Percentiles rank a stretch among this genome's conserved stretches.
phyloP scores from a whole-genome alignment of 2,329 filamentous ascomycete species.

The Beauveria pseudobassiana region DNA sequence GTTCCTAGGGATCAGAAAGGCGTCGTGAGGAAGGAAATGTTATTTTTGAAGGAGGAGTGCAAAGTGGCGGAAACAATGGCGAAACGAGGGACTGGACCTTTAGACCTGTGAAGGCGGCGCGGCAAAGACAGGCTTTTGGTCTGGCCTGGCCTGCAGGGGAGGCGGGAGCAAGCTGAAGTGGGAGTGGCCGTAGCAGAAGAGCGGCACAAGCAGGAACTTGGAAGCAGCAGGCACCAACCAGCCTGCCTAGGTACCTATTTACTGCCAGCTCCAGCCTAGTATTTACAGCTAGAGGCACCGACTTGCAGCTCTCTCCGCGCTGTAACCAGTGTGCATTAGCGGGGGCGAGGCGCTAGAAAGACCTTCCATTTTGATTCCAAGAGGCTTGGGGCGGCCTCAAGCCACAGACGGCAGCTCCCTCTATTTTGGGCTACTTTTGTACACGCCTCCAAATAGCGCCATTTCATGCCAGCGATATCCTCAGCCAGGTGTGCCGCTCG shows the following conservation, averaged over 20 bases:
- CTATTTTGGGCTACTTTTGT: background rate
- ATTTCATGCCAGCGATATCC: too few species aligned
- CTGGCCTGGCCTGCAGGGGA: background rate
- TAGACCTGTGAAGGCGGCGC: background rate
- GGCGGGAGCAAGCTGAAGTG: background rate
- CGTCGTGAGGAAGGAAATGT: background rate
- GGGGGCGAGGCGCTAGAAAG: background rate
- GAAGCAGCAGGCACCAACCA: too few species aligned
- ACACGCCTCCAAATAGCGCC: too few species aligned
- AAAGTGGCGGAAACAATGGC: background rate
- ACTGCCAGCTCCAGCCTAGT: too few species aligned
- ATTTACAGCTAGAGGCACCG: background rate
- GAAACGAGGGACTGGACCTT: conserved; percentile 1
- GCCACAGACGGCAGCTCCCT: background rate
- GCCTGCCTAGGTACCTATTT: too few species aligned
- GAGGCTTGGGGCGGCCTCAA: too few species aligned
- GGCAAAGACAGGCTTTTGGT: background rate
- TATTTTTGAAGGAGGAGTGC: background rate
- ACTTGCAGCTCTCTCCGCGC: background rate
- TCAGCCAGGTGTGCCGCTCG: too few species aligned
- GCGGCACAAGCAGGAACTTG: too few species aligned
- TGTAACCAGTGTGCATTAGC: background rate
- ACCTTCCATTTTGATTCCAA: background rate
- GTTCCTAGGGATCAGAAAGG: background rate
- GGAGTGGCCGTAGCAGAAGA: too few species aligned